Evolutionary conservation across 1,284 basidiomycete genomes (phyloP).

Genomic region (Fomitopsis betulina): DNA sequence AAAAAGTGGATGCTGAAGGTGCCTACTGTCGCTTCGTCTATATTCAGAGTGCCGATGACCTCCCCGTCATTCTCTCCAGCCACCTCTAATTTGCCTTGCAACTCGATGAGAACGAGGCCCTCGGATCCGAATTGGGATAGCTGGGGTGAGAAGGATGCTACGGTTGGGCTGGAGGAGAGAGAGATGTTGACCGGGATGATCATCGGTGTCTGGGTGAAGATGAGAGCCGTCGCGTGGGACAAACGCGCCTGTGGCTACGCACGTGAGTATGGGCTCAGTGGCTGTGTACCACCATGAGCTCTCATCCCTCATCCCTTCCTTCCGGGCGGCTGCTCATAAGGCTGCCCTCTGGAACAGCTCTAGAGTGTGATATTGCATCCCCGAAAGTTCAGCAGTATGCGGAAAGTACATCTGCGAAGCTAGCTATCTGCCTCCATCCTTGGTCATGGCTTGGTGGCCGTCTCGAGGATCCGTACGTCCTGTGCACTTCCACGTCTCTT

Average conservation of each 20-base stretch:
- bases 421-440: slow-evolving; percentile 59
- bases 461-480: slow-evolving; percentile 68
- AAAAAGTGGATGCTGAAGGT: no score
- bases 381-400: not conserved
- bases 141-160: slow-evolving; percentile 44
- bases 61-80: slow-evolving; percentile 55
- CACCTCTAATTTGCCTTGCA: slow-evolving; percentile 69
- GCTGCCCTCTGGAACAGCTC: slow-evolving; percentile 17
- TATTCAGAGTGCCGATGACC: slow-evolving; percentile 56
- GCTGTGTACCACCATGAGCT: not conserved
- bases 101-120: slow-evolving; percentile 68
- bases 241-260: slow-evolving; percentile 7
- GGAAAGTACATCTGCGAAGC: not conserved
- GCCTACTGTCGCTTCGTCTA: slow-evolving; percentile 28
- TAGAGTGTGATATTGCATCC: slow-evolving; percentile 14
- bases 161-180: slow-evolving; percentile 14
- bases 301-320: not conserved
- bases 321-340: slow-evolving; percentile 9
- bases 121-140: slow-evolving; percentile 65
- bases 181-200: slow-evolving; percentile 24
- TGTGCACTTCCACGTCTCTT: not conserved
- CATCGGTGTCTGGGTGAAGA: slow-evolving; percentile 13
- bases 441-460: slow-evolving; percentile 77
- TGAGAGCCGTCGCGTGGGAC: not conserved
- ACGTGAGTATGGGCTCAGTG: not conserved